These are phyloP conservation scores for Neocucurbitaria cava DNA, from an alignment of 2,329 filamentous ascomycete genomes.

Conservation along the genomic window DNA sequence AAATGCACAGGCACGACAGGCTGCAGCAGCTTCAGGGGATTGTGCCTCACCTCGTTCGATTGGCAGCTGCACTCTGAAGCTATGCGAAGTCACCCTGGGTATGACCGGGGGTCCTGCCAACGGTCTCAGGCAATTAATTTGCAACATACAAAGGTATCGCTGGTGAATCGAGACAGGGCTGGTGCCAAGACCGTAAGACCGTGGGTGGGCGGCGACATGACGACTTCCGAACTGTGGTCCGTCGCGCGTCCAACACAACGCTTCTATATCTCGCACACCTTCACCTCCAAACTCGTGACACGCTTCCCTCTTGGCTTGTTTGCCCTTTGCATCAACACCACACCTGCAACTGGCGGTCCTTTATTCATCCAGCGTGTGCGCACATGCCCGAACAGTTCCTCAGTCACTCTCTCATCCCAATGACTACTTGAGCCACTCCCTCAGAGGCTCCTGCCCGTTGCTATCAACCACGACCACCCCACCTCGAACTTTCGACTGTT, in stretches of 20 bases:
- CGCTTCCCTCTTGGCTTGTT: neutral
- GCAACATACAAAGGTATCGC: neutral
- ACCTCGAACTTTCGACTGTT: constrained; percentile 1
- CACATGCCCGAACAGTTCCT: neutral
- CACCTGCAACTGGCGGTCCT: neutral
- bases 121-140: neutral
- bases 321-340: neutral
- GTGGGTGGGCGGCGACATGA: constrained; percentile 9
- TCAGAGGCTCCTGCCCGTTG: constrained; percentile 28
- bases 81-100: neutral
- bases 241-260: constrained; percentile 1
- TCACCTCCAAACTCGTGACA: neutral
- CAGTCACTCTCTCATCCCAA: constrained; percentile 13
- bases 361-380: neutral
- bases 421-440: constrained; percentile 33
- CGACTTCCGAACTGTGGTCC: constrained; percentile 3
- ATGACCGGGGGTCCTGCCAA: neutral
- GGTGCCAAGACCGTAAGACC: constrained; percentile 7
- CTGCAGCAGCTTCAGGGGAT: neutral
- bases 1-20: neutral
- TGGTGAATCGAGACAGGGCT: neutral
- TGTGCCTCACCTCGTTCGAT: neutral
- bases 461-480: neutral
- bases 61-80: neutral
- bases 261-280: neutral